A percentile compares a stretch with the other conserved stretches of the same genome.
phyloP scores from a whole-genome alignment of 163 green algal species.

The Smithsoniella earleae region DNA sequence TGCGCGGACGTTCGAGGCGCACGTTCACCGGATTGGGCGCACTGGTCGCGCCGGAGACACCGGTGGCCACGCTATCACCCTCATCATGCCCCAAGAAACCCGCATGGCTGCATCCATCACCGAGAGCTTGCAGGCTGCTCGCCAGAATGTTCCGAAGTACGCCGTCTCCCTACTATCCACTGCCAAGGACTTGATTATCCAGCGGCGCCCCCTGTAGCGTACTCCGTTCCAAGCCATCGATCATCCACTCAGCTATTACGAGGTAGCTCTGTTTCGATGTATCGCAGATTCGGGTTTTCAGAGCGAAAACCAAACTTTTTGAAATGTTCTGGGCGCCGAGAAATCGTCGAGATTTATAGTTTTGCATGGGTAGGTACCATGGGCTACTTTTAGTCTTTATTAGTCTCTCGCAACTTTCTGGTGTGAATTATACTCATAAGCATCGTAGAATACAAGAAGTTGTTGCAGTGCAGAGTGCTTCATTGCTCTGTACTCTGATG shows the following conservation, averaged over 20 bases:
- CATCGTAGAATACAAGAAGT: too few species aligned
- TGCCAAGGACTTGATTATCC: neutral
- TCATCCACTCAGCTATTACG: too few species aligned
- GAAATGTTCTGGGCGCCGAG: neutral
- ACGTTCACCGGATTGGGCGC: slow-evolving; percentile 79
- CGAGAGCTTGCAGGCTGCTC: neutral
- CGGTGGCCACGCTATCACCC: slow-evolving; percentile 32
- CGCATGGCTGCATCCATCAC: slow-evolving; percentile 20
- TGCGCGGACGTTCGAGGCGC: slow-evolving; percentile 54
- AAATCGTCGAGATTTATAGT: too few species aligned
- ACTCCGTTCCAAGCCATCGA: too few species aligned
- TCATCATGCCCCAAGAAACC: slow-evolving; percentile 25
- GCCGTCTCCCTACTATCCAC: neutral
- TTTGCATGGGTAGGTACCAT: too few species aligned
- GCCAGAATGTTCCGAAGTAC: slow-evolving; percentile 12
- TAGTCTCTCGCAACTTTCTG: too few species aligned
- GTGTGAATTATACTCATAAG: too few species aligned
- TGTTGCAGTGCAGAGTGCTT: too few species aligned
- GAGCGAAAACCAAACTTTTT: neutral
- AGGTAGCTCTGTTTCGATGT: too few species aligned
- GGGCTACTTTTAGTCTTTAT: too few species aligned
- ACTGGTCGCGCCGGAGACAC: slow-evolving; percentile 70
- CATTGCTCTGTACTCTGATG: too few species aligned
- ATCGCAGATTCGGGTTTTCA: neutral
- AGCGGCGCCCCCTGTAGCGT: neutral